These are phyloP conservation scores for Mollisia scopiformis DNA, from an alignment of 2,329 filamentous ascomycete genomes.

Conservation along the genomic window DNA sequence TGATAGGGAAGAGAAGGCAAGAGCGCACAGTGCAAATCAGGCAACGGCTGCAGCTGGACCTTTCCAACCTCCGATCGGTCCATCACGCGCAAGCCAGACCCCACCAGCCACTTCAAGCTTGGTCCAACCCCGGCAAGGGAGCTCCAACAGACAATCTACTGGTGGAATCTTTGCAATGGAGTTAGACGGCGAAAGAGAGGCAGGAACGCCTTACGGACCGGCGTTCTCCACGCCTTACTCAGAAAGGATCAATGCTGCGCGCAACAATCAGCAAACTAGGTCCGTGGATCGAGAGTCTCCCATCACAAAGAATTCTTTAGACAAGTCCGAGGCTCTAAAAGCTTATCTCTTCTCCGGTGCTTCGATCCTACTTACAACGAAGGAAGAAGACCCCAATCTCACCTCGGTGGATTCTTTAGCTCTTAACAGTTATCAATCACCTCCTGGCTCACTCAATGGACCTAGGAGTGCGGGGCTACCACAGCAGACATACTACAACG, in stretches of 20 bases:
- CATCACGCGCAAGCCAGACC: constrained; percentile 41
- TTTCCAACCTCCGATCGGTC: constrained; percentile 54
- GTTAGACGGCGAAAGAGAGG: constrained; percentile 60
- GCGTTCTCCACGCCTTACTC: constrained; percentile 70
- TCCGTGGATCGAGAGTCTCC: constrained; percentile 13
- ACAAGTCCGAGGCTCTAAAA: constrained; percentile 56
- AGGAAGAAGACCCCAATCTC: constrained; percentile 21
- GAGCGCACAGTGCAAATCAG: constrained; percentile 56
- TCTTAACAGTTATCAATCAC: constrained; percentile 8
- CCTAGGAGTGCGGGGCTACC: constrained; percentile 16
- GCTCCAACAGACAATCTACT: constrained; percentile 48
- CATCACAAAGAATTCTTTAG: constrained; percentile 28
- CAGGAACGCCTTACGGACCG: constrained; percentile 59
- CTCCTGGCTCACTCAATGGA: constrained; percentile 11
- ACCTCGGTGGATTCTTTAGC: constrained; percentile 18
- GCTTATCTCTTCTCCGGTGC: constrained; percentile 54
- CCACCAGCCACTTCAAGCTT: constrained; percentile 32
- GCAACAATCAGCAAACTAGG: constrained; percentile 27
- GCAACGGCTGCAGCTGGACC: constrained; percentile 44
- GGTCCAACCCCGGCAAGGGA: constrained; percentile 42
- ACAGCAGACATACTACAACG: constrained; percentile 18
- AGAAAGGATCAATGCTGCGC: constrained; percentile 62
- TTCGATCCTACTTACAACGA: background rate
- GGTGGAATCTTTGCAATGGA: constrained; percentile 70
- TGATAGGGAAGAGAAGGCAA: constrained; percentile 76